These are phyloP conservation scores for Fusarium devonianum DNA, from an alignment of 2,329 filamentous ascomycete genomes.

Conservation along the genomic window DNA sequence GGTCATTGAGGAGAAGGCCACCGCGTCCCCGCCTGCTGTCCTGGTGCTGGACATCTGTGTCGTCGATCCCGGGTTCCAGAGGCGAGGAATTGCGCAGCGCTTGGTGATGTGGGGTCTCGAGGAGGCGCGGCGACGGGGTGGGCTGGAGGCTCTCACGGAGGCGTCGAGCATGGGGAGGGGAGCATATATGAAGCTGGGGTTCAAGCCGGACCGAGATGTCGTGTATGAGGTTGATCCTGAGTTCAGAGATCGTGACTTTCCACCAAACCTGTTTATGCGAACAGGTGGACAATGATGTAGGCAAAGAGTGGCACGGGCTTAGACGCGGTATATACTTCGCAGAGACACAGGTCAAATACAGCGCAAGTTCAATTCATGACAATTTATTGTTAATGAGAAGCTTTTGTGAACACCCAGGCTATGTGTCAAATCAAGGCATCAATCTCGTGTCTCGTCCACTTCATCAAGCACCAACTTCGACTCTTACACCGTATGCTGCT, in stretches of 20 bases:
- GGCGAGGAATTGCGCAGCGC: constrained; percentile 53
- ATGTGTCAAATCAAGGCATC: neutral
- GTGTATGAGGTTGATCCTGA: constrained; percentile 53
- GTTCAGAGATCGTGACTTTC: constrained; percentile 47
- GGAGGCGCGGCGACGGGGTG: constrained; percentile 50
- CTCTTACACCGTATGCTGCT: constrained; percentile 29
- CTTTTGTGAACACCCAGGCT: neutral
- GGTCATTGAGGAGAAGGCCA: constrained; percentile 51
- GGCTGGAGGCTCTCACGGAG: constrained; percentile 54
- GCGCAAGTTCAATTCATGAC: no score
- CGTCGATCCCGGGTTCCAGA: constrained; percentile 62
- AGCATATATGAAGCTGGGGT: constrained; percentile 56
- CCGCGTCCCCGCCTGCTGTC: constrained; percentile 51
- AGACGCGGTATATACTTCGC: no score
- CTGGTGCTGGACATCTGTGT: constrained; percentile 60
- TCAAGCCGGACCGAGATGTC: constrained; percentile 53
- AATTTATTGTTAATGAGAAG: no score
- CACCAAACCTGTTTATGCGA: constrained; percentile 58
- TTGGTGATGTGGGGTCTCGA: constrained; percentile 58
- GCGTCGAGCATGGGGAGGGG: constrained; percentile 57
- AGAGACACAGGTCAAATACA: no score
- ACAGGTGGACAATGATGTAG: constrained; percentile 41
- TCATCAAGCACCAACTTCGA: constrained; percentile 7
- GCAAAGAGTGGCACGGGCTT: no score
- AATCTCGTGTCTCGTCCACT: neutral